phyloP scores from a whole-genome alignment of 805 yeast species.

The Pichia insulana region DNA sequence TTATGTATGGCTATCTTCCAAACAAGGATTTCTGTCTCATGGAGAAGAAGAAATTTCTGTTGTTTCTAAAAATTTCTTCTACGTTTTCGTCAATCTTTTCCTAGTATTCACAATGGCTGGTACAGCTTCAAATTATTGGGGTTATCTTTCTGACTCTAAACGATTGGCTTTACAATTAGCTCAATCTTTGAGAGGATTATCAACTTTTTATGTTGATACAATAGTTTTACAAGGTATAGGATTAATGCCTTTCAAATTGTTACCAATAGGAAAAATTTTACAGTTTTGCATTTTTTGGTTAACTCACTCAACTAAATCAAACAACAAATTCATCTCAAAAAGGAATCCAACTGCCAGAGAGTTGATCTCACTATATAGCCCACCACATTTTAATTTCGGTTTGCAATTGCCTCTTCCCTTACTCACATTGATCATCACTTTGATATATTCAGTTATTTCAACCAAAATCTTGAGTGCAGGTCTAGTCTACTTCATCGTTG shows the following conservation, averaged over 20 bases:
- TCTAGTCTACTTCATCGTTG: conserved; percentile 69
- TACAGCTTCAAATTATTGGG: conserved; percentile 76
- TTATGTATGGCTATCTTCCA: conserved; percentile 71
- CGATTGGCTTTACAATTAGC: conserved; percentile 84
- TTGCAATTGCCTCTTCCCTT: conserved; percentile 87
- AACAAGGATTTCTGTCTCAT: conserved; percentile 84
- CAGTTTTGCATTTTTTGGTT: conserved; percentile 61
- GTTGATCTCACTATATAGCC: conserved; percentile 62
- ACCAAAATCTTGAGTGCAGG: conserved; percentile 84
- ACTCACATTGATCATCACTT: conserved; percentile 71
- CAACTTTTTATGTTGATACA: conserved; percentile 85
- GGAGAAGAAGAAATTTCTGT: conserved; percentile 89
- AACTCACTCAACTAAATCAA: not conserved
- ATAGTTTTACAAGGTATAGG: conserved; percentile 77
- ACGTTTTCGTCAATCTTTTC: conserved; percentile 87
- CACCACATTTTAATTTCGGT: conserved; percentile 90
- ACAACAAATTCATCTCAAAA: conserved; percentile 27
- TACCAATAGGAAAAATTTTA: conserved; percentile 70
- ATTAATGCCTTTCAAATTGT: conserved; percentile 80
- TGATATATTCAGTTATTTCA: conserved; percentile 83
- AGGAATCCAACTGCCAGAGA: conserved; percentile 68
- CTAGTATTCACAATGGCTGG: conserved; percentile 92
- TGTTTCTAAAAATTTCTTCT: conserved; percentile 88
- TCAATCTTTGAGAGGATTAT: conserved; percentile 64
- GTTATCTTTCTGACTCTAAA: conserved; percentile 78